Evolutionary conservation across 2,329 filamentous ascomycete genomes (phyloP).

Genomic region (Hymenoscyphus scutula): DNA sequence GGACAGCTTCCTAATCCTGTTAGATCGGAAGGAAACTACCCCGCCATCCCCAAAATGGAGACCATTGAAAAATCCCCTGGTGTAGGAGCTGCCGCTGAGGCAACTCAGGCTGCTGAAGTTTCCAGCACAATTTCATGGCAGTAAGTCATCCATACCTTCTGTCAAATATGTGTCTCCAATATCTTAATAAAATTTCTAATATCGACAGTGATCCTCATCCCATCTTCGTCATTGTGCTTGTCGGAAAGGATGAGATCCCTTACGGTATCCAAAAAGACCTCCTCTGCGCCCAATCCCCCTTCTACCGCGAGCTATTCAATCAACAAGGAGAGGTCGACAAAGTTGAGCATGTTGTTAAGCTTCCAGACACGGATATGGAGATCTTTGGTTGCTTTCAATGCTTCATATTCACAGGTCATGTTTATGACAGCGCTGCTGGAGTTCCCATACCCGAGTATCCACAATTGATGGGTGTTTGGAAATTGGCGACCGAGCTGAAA

Average conservation of each 20-base stretch:
- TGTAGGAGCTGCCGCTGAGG: constrained; percentile 28
- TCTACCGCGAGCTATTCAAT: constrained; percentile 29
- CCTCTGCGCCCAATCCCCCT: constrained; percentile 32
- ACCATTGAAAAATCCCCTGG: neutral
- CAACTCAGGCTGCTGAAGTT: constrained; percentile 14
- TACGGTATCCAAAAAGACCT: constrained; percentile 35
- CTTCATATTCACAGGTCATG: constrained; percentile 33
- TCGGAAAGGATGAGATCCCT: constrained; percentile 31
- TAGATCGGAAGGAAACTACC: neutral
- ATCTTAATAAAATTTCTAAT: constrained; percentile 7
- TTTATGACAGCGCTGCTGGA: constrained; percentile 29
- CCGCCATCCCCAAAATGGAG: neutral
- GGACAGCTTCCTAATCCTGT: no score
- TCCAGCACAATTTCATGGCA: constrained; percentile 32
- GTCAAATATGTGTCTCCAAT: neutral
- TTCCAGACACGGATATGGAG: constrained; percentile 27
- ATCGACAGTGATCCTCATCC: constrained; percentile 29
- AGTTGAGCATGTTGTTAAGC: constrained; percentile 30
- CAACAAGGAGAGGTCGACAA: constrained; percentile 17
- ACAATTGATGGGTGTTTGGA: constrained; percentile 32
- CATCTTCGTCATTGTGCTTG: constrained; percentile 32
- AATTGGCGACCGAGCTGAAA: constrained; percentile 30
- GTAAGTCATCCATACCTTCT: constrained; percentile 20
- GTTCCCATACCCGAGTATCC: constrained; percentile 29
- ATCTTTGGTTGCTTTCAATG: constrained; percentile 35